Conservation (phyloP, 2,329 filamentous ascomycete species). For the Triangularia verruculosa region DNA sequence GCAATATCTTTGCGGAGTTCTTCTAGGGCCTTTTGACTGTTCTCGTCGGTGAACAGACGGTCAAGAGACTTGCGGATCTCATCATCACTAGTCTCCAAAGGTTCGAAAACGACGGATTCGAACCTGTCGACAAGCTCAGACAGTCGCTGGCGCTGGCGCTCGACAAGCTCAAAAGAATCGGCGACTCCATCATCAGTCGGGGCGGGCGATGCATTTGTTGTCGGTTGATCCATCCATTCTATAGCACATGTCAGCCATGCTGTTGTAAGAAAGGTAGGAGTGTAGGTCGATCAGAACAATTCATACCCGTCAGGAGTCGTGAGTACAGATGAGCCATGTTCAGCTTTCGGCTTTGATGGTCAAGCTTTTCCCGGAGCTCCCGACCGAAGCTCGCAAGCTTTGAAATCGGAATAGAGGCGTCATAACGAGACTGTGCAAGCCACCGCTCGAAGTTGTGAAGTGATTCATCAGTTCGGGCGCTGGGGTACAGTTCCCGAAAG, state of each 20-base stretch:
- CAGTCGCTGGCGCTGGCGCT: constrained; percentile 37
- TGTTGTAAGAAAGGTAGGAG: not conserved
- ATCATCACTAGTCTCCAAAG: constrained; percentile 33
- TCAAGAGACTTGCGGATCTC: constrained; percentile 34
- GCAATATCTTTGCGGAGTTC: constrained; percentile 23
- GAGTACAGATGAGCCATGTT: constrained; percentile 36
- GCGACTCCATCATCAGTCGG: constrained; percentile 20
- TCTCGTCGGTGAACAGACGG: constrained; percentile 32
- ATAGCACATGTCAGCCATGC: not conserved
- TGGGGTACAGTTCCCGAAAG: constrained; percentile 24
- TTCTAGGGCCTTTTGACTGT: constrained; percentile 26
- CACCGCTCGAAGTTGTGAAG: constrained; percentile 35
- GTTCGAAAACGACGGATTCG: constrained; percentile 38
- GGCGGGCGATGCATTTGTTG: constrained; percentile 1
- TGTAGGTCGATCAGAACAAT: not conserved
- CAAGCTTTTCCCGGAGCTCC: constrained; percentile 33
- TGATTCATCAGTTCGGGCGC: constrained; percentile 10
- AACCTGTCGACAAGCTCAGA: constrained; percentile 39
- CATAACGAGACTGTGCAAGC: constrained; percentile 37
- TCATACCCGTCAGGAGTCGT: constrained; percentile 33
- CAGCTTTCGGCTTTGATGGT: constrained; percentile 37
- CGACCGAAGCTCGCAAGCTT: constrained; percentile 34
- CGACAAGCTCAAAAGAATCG: constrained; percentile 32
- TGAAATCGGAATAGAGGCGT: constrained; percentile 34
- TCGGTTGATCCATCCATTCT: constrained; percentile 37